These are phyloP conservation scores for Agaricus subrufescens DNA, from an alignment of 768 basidiomycete genomes.

Conservation along the genomic window DNA sequence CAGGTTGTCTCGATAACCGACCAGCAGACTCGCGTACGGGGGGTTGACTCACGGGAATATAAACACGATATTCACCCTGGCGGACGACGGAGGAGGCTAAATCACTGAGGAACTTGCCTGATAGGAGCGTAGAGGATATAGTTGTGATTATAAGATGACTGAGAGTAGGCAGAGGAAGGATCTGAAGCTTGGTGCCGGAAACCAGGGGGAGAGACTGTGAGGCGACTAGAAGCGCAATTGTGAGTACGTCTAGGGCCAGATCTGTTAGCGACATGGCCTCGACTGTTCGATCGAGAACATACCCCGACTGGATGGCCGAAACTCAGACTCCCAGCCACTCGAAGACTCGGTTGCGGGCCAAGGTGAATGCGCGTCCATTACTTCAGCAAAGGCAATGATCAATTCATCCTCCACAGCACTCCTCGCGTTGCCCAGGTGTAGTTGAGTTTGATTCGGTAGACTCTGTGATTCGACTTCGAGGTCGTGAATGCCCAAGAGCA, in stretches of 20 bases:
- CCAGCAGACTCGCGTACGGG: background rate
- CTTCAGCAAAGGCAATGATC: constrained; percentile 67
- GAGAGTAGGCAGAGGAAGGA: constrained; percentile 50
- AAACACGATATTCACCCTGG: constrained; percentile 21
- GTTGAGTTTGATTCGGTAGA: constrained; percentile 1
- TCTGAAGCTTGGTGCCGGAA: constrained; percentile 48
- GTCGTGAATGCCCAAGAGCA: constrained; percentile 63
- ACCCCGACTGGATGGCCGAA: constrained; percentile 47
- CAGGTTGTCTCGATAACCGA: background rate
- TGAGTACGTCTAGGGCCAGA: constrained; percentile 34
- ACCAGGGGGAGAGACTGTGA: constrained; percentile 58
- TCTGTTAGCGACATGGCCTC: background rate
- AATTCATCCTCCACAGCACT: constrained; percentile 57
- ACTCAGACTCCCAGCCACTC: constrained; percentile 63
- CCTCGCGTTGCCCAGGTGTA: constrained; percentile 23
- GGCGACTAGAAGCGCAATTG: constrained; percentile 49
- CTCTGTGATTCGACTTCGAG: constrained; percentile 27
- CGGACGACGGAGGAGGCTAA: constrained; percentile 28
- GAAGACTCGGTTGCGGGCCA: constrained; percentile 19
- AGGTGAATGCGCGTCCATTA: constrained; percentile 55
- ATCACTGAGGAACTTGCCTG: constrained; percentile 49
- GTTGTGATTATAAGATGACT: constrained; percentile 33
- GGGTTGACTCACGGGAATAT: constrained; percentile 24
- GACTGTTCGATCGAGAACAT: constrained; percentile 17
- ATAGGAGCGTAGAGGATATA: constrained; percentile 50